phyloP scores from a whole-genome alignment of 306 rosid genomes.

The Quercus rubra region DNA sequence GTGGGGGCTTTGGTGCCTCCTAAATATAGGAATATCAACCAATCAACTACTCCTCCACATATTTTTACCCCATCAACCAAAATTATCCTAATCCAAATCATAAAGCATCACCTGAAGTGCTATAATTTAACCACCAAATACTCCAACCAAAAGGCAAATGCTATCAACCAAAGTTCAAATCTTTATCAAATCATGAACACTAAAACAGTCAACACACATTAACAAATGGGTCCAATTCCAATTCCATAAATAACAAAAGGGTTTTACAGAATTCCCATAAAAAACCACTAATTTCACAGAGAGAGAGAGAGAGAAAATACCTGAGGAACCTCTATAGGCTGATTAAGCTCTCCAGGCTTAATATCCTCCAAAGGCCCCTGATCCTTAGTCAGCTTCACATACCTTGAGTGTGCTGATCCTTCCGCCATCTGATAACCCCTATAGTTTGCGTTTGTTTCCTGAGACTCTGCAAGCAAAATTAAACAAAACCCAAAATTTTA shows the following conservation, averaged over 20 bases:
- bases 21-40: neutral
- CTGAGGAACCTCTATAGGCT: constrained; percentile 95
- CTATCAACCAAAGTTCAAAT: neutral
- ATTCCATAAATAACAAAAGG: neutral
- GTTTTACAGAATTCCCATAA: neutral
- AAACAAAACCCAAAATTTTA: neutral
- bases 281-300: neutral
- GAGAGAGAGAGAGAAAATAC: constrained; percentile 18
- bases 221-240: neutral
- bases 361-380: constrained; percentile 74
- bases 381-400: constrained; percentile 83
- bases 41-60: neutral
- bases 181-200: neutral
- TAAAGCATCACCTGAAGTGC: neutral
- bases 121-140: neutral
- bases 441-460: constrained; percentile 7
- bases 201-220: neutral
- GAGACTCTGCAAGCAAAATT: constrained; percentile 8
- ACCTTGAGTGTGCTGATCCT: constrained; percentile 57
- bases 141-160: neutral
- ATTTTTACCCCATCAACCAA: neutral
- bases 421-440: constrained; percentile 64
- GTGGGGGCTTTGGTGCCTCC: neutral
- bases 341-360: constrained; percentile 93
- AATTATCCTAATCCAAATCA: neutral